These are phyloP conservation scores for Dioscorea alata DNA, from an alignment of 106 monocot species.

Conservation along the genomic window DNA sequence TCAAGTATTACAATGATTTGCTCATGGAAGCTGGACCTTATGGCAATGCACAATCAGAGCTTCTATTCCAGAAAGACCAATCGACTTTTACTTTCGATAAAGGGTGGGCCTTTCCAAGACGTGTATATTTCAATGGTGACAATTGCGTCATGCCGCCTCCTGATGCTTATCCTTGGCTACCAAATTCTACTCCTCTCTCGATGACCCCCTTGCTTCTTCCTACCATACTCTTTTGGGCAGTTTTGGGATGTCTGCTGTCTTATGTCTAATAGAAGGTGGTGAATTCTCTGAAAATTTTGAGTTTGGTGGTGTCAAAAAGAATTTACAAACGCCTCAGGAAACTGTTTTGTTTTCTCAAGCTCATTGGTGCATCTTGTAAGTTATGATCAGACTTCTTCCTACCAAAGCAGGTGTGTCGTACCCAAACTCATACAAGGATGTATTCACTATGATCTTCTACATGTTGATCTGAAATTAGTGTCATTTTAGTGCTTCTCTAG, in stretches of 20 bases:
- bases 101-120: constrained; percentile 90
- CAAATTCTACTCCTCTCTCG: constrained; percentile 35
- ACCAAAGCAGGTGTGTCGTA: background rate
- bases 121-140: constrained; percentile 89
- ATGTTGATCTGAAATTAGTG: no score
- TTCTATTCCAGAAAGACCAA: constrained; percentile 62
- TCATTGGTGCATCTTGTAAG: no score
- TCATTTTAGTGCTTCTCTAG: no score
- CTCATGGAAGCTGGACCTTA: constrained; percentile 72
- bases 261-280: constrained; percentile 5
- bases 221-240: constrained; percentile 22
- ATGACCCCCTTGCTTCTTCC: constrained; percentile 8
- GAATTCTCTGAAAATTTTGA: no score
- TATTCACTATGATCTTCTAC: no score
- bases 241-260: constrained; percentile 23
- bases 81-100: constrained; percentile 64
- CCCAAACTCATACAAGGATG: no score
- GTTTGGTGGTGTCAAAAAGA: no score
- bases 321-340: no score
- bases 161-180: constrained; percentile 76
- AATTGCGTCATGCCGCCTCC: constrained; percentile 85
- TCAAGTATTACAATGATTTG: constrained; percentile 81
- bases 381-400: no score
- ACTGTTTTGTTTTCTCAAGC: no score
- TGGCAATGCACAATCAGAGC: constrained; percentile 84